Conservation (phyloP, 2,329 filamentous ascomycete genomes). For the Colletotrichum tofieldiae region DNA sequence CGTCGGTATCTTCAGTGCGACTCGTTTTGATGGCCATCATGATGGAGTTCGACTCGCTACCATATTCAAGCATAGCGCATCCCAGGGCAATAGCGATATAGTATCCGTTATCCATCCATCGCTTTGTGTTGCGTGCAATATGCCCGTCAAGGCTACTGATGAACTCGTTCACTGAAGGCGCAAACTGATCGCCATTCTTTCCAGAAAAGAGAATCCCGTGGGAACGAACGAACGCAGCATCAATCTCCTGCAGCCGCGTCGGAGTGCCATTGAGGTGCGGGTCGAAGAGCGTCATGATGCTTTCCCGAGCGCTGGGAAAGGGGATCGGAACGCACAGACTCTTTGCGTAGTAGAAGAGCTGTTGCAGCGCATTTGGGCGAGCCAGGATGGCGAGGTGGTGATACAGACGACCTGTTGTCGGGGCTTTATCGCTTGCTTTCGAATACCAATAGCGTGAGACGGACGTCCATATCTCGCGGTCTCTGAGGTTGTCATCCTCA, state of each 20-base stretch:
- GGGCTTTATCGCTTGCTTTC: conserved; percentile 83
- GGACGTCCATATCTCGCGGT: conserved; percentile 85
- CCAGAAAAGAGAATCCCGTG: conserved; percentile 27
- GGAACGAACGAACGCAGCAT: conserved; percentile 12
- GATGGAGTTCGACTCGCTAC: conserved; percentile 46
- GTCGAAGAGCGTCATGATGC: conserved; percentile 79
- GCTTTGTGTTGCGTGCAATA: conserved; percentile 65
- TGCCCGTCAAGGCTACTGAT: conserved; percentile 68
- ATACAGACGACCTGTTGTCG: conserved; percentile 84
- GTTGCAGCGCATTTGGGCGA: conserved; percentile 77
- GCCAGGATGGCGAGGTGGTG: conserved; percentile 90
- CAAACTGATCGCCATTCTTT: not conserved
- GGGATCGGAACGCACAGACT: conserved; percentile 78
- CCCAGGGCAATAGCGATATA: conserved; percentile 70
- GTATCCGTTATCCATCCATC: conserved; percentile 69
- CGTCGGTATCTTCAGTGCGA: not conserved
- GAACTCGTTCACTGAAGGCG: conserved; percentile 54
- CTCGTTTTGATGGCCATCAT: conserved; percentile 17
- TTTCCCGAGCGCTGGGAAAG: conserved; percentile 79
- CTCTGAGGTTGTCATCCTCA: conserved; percentile 83
- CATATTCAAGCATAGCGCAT: conserved; percentile 68
- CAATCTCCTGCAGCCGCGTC: not conserved
- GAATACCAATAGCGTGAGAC: conserved; percentile 89
- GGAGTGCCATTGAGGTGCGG: conserved; percentile 59
- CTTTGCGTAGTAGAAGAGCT: conserved; percentile 81